Evolutionary conservation across 1,284 basidiomycete species (phyloP).

Genomic region (Rhodofomes roseus): DNA sequence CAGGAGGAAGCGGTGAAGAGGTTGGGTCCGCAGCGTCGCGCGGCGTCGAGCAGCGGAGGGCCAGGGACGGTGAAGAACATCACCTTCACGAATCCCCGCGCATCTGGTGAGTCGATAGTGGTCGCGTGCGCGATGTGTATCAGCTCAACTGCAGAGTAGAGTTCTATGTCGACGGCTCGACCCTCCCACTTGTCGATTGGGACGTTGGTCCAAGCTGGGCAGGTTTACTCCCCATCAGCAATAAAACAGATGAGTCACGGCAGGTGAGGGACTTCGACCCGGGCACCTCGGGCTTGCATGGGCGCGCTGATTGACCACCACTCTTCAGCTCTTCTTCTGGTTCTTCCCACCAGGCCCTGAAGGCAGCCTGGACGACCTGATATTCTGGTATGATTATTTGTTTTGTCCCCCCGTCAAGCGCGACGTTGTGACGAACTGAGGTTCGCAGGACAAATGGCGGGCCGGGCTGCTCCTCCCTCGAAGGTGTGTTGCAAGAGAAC

Average conservation of each 20-base stretch:
- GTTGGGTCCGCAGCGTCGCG: constrained; percentile 13
- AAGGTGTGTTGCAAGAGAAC: constrained; percentile 80
- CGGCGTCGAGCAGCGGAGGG: neutral
- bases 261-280: constrained; percentile 39
- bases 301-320: neutral
- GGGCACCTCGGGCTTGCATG: neutral
- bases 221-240: constrained; percentile 69
- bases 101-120: constrained; percentile 44
- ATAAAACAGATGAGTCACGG: constrained; percentile 54
- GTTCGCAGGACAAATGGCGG: constrained; percentile 50
- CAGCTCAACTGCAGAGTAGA: constrained; percentile 35
- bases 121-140: neutral
- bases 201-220: constrained; percentile 76
- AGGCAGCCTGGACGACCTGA: constrained; percentile 64
- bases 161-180: constrained; percentile 67
- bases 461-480: constrained; percentile 68
- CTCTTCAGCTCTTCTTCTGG: constrained; percentile 76
- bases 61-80: constrained; percentile 49
- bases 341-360: constrained; percentile 77
- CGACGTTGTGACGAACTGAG: no score
- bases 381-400: constrained; percentile 66
- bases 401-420: no score
- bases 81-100: constrained; percentile 66
- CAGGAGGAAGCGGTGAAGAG: constrained; percentile 23
- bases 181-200: constrained; percentile 66